Evolutionary conservation across 169 alveolate species (phyloP), one percentile per base, ranked within the genome.

Genomic region (Plasmodium gallinaceum): DNA sequence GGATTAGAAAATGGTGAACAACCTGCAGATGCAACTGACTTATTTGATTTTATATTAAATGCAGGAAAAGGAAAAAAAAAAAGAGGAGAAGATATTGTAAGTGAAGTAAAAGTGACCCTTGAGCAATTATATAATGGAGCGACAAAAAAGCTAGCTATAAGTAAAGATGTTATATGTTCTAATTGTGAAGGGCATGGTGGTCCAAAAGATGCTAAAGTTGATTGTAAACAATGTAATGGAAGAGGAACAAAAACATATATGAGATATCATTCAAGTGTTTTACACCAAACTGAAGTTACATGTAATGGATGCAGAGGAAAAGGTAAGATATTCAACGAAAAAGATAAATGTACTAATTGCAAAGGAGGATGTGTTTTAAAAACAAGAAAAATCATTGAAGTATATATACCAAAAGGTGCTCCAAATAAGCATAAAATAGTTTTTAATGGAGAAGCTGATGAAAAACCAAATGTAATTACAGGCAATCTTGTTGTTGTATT

Each of bases 121-220:
- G 99, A 98, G 91, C 99, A 98, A 92, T 87, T 97, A 66, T 99
- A 98, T 95, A 97, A 97, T 86, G 99, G 99, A 6, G 97, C 98
- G 37, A 97, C 96, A 74, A 94, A 96, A 60, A 97, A 98, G 90
- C 92, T 98, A 90, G 97, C 98, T 26, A 97, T 98, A 48, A 97
- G 97, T 74, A 96, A 98, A 94, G 98, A 96, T 43, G 95, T 98
- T 64, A 94, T 97, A 43, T 98, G 99, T 94, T 93, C 95, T 45
- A 94, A 94, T 62, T 98, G 99, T 89, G 98, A 98, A 69, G 99
- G 99, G 42, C 95, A 92, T 69, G 99, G 99, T 1, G 99, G 99
- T 0, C 97, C 98, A 0, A 96, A 97, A 75, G 98, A 96, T 57
- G 98, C 98, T 4, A 94, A 96, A 37, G 93, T 94, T 58, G 94